These are phyloP conservation scores for Leishmania mexicana DNA, from an alignment of 208 protist species.

Conservation along the genomic window DNA sequence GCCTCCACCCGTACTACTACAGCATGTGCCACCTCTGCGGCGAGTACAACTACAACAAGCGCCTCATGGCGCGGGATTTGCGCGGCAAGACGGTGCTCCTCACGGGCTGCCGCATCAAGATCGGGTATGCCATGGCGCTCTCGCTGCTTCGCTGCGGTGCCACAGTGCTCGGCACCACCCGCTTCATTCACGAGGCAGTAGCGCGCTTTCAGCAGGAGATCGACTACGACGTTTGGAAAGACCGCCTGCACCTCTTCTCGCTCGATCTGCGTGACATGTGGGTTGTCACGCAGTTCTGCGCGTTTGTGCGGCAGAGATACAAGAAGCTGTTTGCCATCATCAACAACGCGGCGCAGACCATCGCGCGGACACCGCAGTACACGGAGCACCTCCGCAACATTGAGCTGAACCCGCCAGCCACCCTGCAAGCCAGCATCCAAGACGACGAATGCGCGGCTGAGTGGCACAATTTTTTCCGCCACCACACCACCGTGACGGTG, in stretches of 20 bases:
- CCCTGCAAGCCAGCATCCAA: conserved; percentile 56
- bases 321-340: conserved; percentile 93
- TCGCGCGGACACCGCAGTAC: conserved; percentile 93
- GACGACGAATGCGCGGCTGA: conserved; percentile 42
- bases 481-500: conserved; percentile 77
- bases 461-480: conserved; percentile 85
- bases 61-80: conserved; percentile 90
- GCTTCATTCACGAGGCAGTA: conserved; percentile 91
- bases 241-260: conserved; percentile 94
- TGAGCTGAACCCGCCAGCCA: conserved; percentile 54
- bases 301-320: conserved; percentile 70
- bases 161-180: conserved; percentile 85
- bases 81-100: conserved; percentile 92
- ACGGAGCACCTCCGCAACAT: conserved; percentile 84
- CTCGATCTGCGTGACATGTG: conserved; percentile 95
- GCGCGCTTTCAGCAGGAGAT: conserved; percentile 81
- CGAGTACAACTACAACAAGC: conserved; percentile 96
- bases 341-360: conserved; percentile 98
- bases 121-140: conserved; percentile 93
- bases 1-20: conserved; percentile 97
- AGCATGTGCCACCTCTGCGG: conserved; percentile 95
- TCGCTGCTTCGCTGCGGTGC: conserved; percentile 87
- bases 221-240: conserved; percentile 90
- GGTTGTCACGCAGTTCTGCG: conserved; percentile 93
- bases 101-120: conserved; percentile 94